Evolutionary conservation across 2,329 filamentous ascomycete genomes (phyloP).

Genomic region (Cryphonectria parasitica): DNA sequence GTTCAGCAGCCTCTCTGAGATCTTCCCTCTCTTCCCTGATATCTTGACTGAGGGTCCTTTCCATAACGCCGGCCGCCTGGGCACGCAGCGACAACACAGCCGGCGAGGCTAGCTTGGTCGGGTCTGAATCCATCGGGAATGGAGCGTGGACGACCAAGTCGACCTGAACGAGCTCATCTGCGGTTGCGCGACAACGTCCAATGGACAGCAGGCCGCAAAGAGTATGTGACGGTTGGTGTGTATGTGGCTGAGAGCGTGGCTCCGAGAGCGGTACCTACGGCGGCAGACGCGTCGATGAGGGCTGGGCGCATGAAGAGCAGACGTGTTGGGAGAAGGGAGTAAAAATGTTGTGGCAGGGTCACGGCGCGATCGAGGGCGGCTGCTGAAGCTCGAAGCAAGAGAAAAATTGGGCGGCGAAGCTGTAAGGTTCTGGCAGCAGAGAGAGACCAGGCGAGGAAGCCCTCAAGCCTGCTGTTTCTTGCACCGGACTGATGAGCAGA

Average conservation of each 20-base stretch:
- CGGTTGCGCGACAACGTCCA: constrained; percentile 25
- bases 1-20: constrained; percentile 91
- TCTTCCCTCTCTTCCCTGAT: constrained; percentile 94
- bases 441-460: not conserved
- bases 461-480: constrained; percentile 1
- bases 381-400: not conserved
- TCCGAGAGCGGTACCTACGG: constrained; percentile 21
- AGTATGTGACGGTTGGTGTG: constrained; percentile 24
- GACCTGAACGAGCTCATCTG: constrained; percentile 43
- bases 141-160: constrained; percentile 35
- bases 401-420: not conserved
- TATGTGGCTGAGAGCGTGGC: constrained; percentile 19
- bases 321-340: constrained; percentile 18
- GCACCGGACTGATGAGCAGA: not conserved
- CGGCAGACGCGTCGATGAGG: constrained; percentile 36
- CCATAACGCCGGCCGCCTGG: constrained; percentile 57
- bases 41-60: constrained; percentile 77
- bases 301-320: constrained; percentile 24
- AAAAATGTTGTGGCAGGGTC: constrained; percentile 21
- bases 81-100: constrained; percentile 57
- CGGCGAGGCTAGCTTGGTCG: constrained; percentile 54
- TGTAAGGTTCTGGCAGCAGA: constrained; percentile 2
- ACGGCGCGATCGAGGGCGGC: not conserved
- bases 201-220: constrained; percentile 27
- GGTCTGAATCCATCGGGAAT: constrained; percentile 50